phyloP scores from a whole-genome alignment of 352 stramenopile genomes.

The Globisporangium cylindrosporum region DNA sequence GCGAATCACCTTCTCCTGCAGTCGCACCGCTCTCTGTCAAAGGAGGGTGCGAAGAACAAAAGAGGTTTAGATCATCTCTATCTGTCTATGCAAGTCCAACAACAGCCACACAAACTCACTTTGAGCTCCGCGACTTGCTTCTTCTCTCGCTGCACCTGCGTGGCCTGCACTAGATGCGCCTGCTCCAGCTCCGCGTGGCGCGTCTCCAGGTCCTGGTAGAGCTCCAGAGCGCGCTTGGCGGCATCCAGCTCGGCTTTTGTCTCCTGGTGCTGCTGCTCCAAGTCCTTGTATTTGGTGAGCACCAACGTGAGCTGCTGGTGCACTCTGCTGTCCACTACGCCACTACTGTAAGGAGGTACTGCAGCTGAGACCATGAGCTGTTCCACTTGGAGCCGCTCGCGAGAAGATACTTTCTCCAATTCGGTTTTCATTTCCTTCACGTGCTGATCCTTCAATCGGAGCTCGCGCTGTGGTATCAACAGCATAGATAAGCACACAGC shows the following conservation, averaged over 20 bases:
- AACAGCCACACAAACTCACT: conserved; percentile 18
- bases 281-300: conserved; percentile 60
- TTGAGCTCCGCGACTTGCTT: conserved; percentile 48
- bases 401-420: conserved; percentile 28
- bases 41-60: not conserved
- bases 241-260: conserved; percentile 35
- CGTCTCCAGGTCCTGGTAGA: conserved; percentile 38
- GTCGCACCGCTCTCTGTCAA: conserved; percentile 53
- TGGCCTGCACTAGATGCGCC: conserved; percentile 64
- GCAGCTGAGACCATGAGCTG: conserved; percentile 23
- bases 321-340: conserved; percentile 17
- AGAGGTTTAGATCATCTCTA: not conserved
- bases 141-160: conserved; percentile 66
- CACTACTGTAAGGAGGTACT: conserved; percentile 15
- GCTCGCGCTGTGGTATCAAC: conserved; percentile 31
- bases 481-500: conserved; percentile 2
- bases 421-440: conserved; percentile 35
- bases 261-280: conserved; percentile 40
- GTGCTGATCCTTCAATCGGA: conserved; percentile 43
- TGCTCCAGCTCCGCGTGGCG: conserved; percentile 62
- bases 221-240: conserved; percentile 26
- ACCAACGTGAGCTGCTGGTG: conserved; percentile 55
- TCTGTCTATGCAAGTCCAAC: not conserved
- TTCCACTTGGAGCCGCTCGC: conserved; percentile 37
- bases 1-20: conserved; percentile 80